Percentiles rank a stretch among this genome's conserved stretches.
These are phyloP conservation scores for Solanum chmielewskii DNA, from an alignment of 257 asterid genomes.

Conservation along the genomic window DNA sequence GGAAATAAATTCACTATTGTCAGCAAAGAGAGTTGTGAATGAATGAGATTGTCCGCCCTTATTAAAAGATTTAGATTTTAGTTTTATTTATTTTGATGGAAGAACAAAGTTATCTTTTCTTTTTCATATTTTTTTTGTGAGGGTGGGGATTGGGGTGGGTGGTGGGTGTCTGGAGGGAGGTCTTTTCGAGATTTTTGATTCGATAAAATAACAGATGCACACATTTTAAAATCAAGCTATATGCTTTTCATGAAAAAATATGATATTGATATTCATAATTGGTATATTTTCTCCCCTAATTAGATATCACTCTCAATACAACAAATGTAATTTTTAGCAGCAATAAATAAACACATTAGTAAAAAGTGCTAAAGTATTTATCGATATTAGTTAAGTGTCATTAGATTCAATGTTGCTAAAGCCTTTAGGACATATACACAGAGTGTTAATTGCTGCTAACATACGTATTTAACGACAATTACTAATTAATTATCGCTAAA, in stretches of 20 bases:
- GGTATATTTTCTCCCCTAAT: not conserved
- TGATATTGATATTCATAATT: not conserved
- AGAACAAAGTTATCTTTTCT: not conserved
- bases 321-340: no score
- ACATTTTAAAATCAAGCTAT: not conserved
- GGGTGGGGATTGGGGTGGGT: not conserved
- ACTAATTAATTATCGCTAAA: no score
- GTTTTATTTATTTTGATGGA: not conserved
- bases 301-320: not conserved
- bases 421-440: no score
- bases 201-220: not conserved
- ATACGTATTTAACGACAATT: fast-evolving
- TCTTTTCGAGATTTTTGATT: not conserved
- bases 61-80: not conserved
- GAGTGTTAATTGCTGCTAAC: no score
- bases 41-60: not conserved
- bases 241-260: not conserved
- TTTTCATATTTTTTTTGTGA: not conserved
- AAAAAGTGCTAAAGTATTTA: fast-evolving
- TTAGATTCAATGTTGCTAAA: no score
- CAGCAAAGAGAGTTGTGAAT: not conserved
- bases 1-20: no score
- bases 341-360: no score
- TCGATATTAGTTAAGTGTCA: no score
- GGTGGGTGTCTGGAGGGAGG: not conserved